Conservation (phyloP, 352 stramenopile species). For the Salisapilia sapeloensis region DNA sequence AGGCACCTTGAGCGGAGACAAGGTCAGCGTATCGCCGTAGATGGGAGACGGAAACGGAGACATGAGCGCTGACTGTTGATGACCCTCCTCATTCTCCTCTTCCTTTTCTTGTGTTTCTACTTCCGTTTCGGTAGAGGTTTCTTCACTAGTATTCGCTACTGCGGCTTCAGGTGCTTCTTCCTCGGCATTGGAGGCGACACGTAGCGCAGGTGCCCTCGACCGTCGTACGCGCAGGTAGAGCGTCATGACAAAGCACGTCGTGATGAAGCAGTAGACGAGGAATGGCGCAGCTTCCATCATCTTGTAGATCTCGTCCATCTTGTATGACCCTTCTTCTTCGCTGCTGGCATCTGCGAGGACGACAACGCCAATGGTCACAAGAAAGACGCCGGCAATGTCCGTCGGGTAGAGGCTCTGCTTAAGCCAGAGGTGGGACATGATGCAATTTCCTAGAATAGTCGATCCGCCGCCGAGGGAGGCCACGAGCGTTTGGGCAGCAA, state of each 20-base stretch:
- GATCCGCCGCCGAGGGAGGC: slow-evolving; percentile 64
- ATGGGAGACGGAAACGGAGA: slow-evolving; percentile 69
- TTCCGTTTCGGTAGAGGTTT: neutral
- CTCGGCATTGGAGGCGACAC: slow-evolving; percentile 38
- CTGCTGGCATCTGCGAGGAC: slow-evolving; percentile 57
- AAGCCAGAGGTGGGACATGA: slow-evolving; percentile 78
- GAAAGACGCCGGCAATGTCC: slow-evolving; percentile 51
- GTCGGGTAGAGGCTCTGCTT: slow-evolving; percentile 78
- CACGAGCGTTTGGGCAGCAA: slow-evolving; percentile 76
- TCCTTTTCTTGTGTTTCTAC: neutral
- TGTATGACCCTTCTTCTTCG: slow-evolving; percentile 56
- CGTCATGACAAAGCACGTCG: slow-evolving; percentile 67
- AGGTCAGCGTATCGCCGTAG: slow-evolving; percentile 25
- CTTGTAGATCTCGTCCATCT: slow-evolving; percentile 76
- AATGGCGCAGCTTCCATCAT: slow-evolving; percentile 68
- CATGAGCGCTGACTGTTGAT: slow-evolving; percentile 33
- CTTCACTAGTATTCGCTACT: too few species aligned
- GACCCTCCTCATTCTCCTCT: slow-evolving; percentile 8
- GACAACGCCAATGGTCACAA: slow-evolving; percentile 66
- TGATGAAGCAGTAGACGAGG: slow-evolving; percentile 69
- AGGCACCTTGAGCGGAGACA: slow-evolving; percentile 16
- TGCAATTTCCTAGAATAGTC: slow-evolving; percentile 69
- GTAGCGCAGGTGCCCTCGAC: slow-evolving; percentile 60
- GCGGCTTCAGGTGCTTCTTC: slow-evolving; percentile 4
- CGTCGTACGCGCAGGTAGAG: slow-evolving; percentile 65